Base-by-base conservation (phyloP, 352 stramenopile genomes). In the Chloridella minuta region DNA sequence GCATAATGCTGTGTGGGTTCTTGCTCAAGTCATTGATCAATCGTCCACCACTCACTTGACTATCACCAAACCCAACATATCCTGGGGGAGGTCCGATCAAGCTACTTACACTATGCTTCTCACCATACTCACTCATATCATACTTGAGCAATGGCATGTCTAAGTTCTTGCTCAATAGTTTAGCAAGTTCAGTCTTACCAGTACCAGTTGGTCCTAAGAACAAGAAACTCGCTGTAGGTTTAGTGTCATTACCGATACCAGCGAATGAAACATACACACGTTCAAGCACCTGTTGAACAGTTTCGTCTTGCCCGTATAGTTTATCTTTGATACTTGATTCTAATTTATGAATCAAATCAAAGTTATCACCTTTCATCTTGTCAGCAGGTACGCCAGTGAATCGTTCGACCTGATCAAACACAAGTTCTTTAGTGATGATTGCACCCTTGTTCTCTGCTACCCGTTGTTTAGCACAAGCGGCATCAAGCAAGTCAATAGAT, bases 81-180 rank as follows among this genome's bases (percentile, higher is more conserved):
- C 95, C 95, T 27, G 95, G 95, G 0, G 95, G 94, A 0, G 93
- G 90, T n/a, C 95, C 95, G 49, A 98, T 94, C 23, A 98, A 88
- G 16, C 94, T 88, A 16, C 92, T 90, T 0, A 98, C 94, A 0
- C 92, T 95, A 88, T 98, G 93, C 87, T 96, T 92, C 89, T 98
- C 95, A 90, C 97, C 97, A 90, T 98, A 98, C 89, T 98, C 95
- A 80, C 90, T 95, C 95, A 98, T 98, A 86, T 98, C 95, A 87
- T 98, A 96, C 27, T 95, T 91, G 21, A 97, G 90, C 89, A 98
- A 93, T 88, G 94, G 90, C 88, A 96, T 95, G 80, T 97, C 93
- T 23, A 95, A 91, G 88, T 98, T 93, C 85, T 91, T 91, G 51
- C 95, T 95, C 23, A 98, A 88, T 0, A 93, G 93, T 89, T 98